A percentile compares a stretch with the other conserved stretches of the same genome.
phyloP scores from a whole-genome alignment of 192 early-diverging fungal genomes.

The Lunasporangiospora selenospora region DNA sequence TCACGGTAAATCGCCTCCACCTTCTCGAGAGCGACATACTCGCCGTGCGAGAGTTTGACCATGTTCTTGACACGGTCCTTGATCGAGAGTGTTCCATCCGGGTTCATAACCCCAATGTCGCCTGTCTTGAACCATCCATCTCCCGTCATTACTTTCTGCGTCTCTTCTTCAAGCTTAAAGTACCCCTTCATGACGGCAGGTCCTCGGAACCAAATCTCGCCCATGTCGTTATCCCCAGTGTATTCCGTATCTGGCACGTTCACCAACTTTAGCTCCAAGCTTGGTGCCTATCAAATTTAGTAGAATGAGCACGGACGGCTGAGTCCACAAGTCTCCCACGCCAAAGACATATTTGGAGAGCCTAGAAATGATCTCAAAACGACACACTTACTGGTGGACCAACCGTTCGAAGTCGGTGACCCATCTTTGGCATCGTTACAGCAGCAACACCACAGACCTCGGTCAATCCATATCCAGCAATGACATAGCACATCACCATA shows the following conservation, averaged over 20 bases:
- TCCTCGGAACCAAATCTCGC: constrained; percentile 75
- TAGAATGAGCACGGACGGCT: no score
- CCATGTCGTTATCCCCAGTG: constrained; percentile 53
- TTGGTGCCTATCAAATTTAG: constrained; percentile 44
- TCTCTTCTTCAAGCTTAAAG: constrained; percentile 65
- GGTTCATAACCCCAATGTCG: constrained; percentile 75
- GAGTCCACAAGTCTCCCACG: no score
- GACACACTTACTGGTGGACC: constrained; percentile 66
- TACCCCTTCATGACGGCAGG: constrained; percentile 69
- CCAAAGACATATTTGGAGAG: no score
- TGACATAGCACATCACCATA: constrained; percentile 62
- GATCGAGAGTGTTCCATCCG: constrained; percentile 73
- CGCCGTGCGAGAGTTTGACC: constrained; percentile 78
- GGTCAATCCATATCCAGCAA: constrained; percentile 80
- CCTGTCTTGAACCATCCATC: constrained; percentile 81
- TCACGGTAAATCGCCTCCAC: constrained; percentile 76
- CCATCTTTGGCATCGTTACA: constrained; percentile 51
- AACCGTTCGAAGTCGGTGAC: constrained; percentile 53
- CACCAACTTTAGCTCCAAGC: constrained; percentile 68
- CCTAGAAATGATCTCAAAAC: no score
- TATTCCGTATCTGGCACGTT: constrained; percentile 62
- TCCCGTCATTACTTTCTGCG: constrained; percentile 62
- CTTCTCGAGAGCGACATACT: constrained; percentile 69
- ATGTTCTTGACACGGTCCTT: constrained; percentile 87
- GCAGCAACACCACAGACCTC: constrained; percentile 65